A percentile compares a stretch with the other conserved stretches of the same genome.
Conservation (phyloP, 2,329 filamentous ascomycete species). For the Ceratocystis lukuohia region DNA sequence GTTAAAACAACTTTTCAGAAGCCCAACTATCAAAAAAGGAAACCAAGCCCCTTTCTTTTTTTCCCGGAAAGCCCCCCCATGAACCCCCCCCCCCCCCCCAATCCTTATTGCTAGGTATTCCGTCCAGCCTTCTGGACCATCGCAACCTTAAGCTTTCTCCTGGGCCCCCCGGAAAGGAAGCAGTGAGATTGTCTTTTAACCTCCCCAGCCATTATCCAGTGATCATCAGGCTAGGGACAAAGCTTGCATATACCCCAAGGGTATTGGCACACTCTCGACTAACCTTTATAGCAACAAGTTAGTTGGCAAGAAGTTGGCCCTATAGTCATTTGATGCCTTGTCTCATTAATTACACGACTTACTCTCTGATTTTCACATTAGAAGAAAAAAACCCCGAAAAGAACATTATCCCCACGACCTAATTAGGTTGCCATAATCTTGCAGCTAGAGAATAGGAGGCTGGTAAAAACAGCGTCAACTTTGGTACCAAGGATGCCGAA, state of each 20-base stretch:
- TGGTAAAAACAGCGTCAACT: background rate
- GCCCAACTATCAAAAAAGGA: background rate
- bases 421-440: too few species aligned
- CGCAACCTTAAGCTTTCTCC: background rate
- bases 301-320: too few species aligned
- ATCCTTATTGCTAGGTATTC: background rate
- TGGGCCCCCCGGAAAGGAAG: background rate
- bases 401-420: background rate
- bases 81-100: background rate
- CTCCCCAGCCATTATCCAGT: background rate
- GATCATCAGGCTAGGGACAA: conserved; percentile 2
- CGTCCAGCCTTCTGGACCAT: background rate
- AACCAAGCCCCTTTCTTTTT: conserved; percentile 3
- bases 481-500: background rate
- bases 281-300: too few species aligned
- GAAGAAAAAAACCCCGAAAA: background rate
- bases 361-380: background rate
- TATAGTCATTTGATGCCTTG: too few species aligned
- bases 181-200: background rate
- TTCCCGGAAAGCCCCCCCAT: background rate
- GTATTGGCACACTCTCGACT: too few species aligned
- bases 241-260: background rate
- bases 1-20: background rate
- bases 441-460: background rate
- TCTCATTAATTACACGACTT: too few species aligned